Evolutionary conservation across 2,329 filamentous ascomycete genomes (phyloP).

Genomic region (Pseudogymnoascus sp.): DNA sequence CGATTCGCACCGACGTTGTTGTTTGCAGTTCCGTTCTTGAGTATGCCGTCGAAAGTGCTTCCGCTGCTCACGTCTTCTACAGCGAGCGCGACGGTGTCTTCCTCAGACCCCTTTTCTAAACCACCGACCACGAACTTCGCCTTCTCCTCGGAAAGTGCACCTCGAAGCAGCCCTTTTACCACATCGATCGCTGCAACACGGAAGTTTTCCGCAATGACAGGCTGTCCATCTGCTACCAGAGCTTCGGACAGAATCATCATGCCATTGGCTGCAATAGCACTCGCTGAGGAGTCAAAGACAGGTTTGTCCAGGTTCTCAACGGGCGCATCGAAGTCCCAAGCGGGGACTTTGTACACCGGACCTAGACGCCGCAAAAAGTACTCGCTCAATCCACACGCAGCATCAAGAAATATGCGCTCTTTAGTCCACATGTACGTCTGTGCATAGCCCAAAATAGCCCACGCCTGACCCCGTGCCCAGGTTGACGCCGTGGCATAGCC

Average conservation of each 20-base stretch:
- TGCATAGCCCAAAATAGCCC: slow-evolving; percentile 41
- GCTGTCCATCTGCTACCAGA: slow-evolving; percentile 17
- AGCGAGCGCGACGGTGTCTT: neutral
- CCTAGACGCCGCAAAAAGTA: slow-evolving; percentile 37
- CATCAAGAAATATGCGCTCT: slow-evolving; percentile 31
- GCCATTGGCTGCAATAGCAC: slow-evolving; percentile 35
- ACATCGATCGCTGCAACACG: slow-evolving; percentile 16
- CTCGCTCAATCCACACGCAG: slow-evolving; percentile 36
- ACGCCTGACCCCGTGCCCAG: slow-evolving; percentile 40
- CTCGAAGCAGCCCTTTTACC: slow-evolving; percentile 17
- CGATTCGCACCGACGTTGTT: slow-evolving; percentile 14
- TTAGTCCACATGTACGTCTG: slow-evolving; percentile 42
- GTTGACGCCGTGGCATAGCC: slow-evolving; percentile 32
- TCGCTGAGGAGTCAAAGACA: slow-evolving; percentile 32
- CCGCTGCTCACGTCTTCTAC: neutral
- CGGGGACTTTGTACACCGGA: neutral
- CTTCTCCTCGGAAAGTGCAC: slow-evolving; percentile 15
- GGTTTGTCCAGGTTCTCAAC: slow-evolving; percentile 15
- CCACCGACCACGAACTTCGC: slow-evolving; percentile 10
- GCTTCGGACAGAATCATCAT: slow-evolving; percentile 33
- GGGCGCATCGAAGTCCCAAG: slow-evolving; percentile 20
- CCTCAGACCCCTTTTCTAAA: neutral
- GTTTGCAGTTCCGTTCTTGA: slow-evolving; percentile 18
- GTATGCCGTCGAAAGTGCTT: slow-evolving; percentile 14
- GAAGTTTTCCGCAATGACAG: slow-evolving; percentile 10